Conservation (phyloP, 2,329 filamentous ascomycete species). For the Rugonectria rugulosa region DNA sequence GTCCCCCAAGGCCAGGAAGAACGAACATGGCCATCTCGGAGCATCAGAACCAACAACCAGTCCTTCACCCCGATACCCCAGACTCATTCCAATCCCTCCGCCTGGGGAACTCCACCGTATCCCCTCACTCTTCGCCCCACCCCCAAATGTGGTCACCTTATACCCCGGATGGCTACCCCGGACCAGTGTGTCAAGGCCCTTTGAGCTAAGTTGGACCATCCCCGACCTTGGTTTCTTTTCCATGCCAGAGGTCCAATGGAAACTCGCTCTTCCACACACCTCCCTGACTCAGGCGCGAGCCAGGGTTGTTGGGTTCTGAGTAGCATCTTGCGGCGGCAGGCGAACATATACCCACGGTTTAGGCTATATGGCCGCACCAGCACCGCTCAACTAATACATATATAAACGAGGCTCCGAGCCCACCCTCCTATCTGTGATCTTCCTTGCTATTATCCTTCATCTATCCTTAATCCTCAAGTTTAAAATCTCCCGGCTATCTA, state of each 20-base stretch:
- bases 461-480: background rate
- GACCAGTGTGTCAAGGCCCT: background rate
- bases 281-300: background rate
- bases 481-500: no score
- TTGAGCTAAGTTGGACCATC: background rate
- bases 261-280: background rate
- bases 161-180: background rate
- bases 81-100: no score
- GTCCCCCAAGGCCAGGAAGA: no score
- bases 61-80: background rate
- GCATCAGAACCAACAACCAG: no score
- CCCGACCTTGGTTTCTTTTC: background rate
- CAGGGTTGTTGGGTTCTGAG: background rate
- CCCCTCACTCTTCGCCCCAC: background rate
- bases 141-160: background rate
- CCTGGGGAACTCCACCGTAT: background rate
- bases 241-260: background rate
- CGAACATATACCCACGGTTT: background rate
- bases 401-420: no score
- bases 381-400: no score
- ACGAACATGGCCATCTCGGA: no score
- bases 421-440: background rate
- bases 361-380: background rate
- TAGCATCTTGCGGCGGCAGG: background rate
- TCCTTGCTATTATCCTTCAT: background rate